phyloP scores from a whole-genome alignment of 495 filamentous ascomycete species.

The Daldinia childiae region DNA sequence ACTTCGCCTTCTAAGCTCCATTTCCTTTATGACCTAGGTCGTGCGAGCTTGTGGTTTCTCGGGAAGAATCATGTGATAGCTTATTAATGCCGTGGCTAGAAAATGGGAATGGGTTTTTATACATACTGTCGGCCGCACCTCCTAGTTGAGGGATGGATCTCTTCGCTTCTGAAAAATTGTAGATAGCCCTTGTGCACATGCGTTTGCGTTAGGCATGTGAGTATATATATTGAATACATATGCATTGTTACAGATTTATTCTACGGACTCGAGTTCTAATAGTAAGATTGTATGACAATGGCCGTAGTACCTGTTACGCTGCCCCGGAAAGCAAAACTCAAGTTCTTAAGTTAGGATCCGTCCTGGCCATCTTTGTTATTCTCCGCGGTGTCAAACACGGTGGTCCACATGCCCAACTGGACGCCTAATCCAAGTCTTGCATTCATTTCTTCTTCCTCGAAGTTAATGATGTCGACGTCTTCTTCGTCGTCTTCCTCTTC shows the following conservation, averaged over 20 bases:
- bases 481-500: slow-evolving; percentile 1
- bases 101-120: not conserved
- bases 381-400: not conserved
- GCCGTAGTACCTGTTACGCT: too few species aligned
- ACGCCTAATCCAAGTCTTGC: slow-evolving; percentile 1
- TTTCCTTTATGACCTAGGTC: not conserved
- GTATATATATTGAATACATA: slow-evolving; percentile 23
- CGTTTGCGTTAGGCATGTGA: slow-evolving; percentile 19
- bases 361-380: not conserved
- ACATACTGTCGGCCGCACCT: not conserved
- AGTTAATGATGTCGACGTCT: slow-evolving; percentile 26
- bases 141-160: slow-evolving; percentile 10
- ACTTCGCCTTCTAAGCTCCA: slow-evolving; percentile 39
- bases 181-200: slow-evolving; percentile 35
- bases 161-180: slow-evolving; percentile 14
- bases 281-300: not conserved
- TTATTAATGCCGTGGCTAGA: slow-evolving; percentile 2
- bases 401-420: slow-evolving; percentile 26
- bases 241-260: not conserved
- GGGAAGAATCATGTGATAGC: not conserved
- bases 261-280: not conserved
- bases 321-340: too few species aligned
- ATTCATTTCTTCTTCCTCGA: slow-evolving; percentile 27
- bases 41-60: not conserved
- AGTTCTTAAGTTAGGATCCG: not conserved